Evolutionary conservation across 2,329 filamentous ascomycete genomes (phyloP).

Genomic region (Penicillium sp.): DNA sequence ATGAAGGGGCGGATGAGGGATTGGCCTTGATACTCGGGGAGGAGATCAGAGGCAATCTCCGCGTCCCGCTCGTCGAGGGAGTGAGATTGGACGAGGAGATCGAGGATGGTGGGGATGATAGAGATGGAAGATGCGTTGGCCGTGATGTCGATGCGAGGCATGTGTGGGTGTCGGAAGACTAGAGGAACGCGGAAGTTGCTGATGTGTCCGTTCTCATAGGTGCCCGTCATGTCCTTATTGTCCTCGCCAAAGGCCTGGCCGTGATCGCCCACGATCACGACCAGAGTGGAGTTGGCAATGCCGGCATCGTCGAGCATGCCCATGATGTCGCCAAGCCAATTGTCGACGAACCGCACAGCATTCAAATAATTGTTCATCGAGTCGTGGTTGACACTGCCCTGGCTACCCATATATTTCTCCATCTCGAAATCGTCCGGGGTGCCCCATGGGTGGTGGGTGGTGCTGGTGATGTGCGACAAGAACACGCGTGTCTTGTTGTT

Average conservation of each 20-base stretch:
- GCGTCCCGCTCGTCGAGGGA: constrained; percentile 39
- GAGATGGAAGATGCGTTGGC: constrained; percentile 44
- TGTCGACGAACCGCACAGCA: constrained; percentile 44
- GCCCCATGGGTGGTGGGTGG: constrained; percentile 46
- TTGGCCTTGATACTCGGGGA: constrained; percentile 49
- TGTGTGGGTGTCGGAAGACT: constrained; percentile 45
- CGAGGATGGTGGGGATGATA: constrained; percentile 48
- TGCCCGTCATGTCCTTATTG: constrained; percentile 38
- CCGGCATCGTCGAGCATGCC: constrained; percentile 44
- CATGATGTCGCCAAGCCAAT: constrained; percentile 46
- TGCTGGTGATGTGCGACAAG: constrained; percentile 35
- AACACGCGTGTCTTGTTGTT: constrained; percentile 34
- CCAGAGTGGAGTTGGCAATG: constrained; percentile 47
- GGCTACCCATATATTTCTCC: constrained; percentile 26
- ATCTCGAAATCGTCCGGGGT: constrained; percentile 34
- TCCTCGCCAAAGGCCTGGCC: constrained; percentile 48
- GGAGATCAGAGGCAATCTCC: constrained; percentile 38
- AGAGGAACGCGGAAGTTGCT: constrained; percentile 48
- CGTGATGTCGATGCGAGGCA: constrained; percentile 44
- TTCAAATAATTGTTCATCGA: constrained; percentile 47
- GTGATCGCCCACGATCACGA: constrained; percentile 49
- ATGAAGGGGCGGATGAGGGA: constrained; percentile 45
- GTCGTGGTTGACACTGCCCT: constrained; percentile 29
- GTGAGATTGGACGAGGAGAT: constrained; percentile 43
- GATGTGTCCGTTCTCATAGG: constrained; percentile 48